Evolutionary conservation across 2,329 filamentous ascomycete species (phyloP), one percentile per base, ranked within the genome.

Genomic region (Paradendryphiella salina): DNA sequence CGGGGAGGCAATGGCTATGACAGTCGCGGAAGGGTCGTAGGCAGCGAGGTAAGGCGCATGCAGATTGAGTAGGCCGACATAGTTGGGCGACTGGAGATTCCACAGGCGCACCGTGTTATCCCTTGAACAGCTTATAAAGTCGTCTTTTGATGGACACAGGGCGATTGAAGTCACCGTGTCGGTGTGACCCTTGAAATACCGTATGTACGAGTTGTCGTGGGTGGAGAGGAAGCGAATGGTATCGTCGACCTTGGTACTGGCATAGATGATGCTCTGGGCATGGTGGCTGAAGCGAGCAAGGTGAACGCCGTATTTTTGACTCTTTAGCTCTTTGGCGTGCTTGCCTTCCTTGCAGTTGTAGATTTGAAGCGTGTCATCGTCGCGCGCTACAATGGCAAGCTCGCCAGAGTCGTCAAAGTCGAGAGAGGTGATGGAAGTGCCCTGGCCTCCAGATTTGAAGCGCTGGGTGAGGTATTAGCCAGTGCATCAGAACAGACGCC

Each of bases 401-500:
- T 96, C 91, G 72, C 94, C 94, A 35, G 89, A 88, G 76, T 97
- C 92, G 73, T 97, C 92, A 71, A 96, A 99, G 77, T 99, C 93
- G 64, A 99, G 84, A 1, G 93, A 97, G 7, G 94, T 88, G 52
- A 96, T 85, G 59, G 85, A 81, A 3, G 86, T 84, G 42, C 80
- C 77, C 8, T 79, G 73, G 50, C 65, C 64, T 17, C 73, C 69
- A 0, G 76, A 61, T 58, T 76, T 77, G 73, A 80, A 80, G 53
- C 74, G 73, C 70, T 78, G 65, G 15, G 17, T 2, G 10, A 2
- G 11, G 4, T 29, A 51, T 69, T 21, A 69, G 63, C 47, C 38
- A n/a, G 11, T 1, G 18, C 0, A 6, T 14, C 8, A 13, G 34
- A 17, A 14, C 26, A 2, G 26, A 8, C 13, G 8, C 38, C 1